phyloP scores from a whole-genome alignment of 78 protist genomes.

The Trichosphaerium sp. region DNA sequence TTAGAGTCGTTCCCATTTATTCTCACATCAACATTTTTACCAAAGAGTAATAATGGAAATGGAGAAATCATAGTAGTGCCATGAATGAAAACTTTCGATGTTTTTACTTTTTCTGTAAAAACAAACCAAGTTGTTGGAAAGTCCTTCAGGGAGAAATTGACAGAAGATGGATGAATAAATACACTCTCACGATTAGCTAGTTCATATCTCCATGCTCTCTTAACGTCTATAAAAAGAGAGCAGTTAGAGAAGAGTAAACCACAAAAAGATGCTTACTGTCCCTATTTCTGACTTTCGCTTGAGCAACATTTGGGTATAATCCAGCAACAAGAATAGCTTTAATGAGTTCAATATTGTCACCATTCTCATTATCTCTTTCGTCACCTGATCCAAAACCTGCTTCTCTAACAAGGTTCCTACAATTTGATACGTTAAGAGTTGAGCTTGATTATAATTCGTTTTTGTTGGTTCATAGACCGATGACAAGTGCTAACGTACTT shows the following conservation, averaged over 20 bases:
- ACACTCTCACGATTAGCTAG: not conserved
- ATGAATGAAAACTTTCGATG: conserved; percentile 35
- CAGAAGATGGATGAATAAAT: conserved; percentile 43
- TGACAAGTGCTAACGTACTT: not conserved
- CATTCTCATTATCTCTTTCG: conserved; percentile 46
- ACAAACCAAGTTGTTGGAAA: conserved; percentile 20
- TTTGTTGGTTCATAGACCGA: conserved; percentile 4
- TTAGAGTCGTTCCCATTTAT: conserved; percentile 1
- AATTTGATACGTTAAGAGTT: not conserved
- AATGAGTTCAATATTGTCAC: conserved; percentile 14
- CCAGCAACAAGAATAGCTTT: conserved; percentile 53
- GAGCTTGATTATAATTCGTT: conserved; percentile 3
- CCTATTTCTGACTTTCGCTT: not conserved
- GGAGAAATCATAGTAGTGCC: conserved; percentile 43
- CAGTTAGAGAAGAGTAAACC: not conserved
- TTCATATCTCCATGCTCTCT: not conserved
- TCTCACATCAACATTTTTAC: conserved; percentile 26
- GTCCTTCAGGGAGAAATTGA: conserved; percentile 23
- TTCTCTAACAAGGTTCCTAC: conserved; percentile 3
- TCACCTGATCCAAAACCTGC: conserved; percentile 44
- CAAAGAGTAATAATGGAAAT: conserved; percentile 62
- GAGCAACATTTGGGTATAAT: conserved; percentile 65
- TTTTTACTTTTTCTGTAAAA: conserved; percentile 31
- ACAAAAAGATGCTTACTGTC: no score
- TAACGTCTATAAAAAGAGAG: not conserved